These are phyloP conservation scores for Ceratocystis albifundus DNA, from an alignment of 2,329 filamentous ascomycete genomes.

Conservation along the genomic window DNA sequence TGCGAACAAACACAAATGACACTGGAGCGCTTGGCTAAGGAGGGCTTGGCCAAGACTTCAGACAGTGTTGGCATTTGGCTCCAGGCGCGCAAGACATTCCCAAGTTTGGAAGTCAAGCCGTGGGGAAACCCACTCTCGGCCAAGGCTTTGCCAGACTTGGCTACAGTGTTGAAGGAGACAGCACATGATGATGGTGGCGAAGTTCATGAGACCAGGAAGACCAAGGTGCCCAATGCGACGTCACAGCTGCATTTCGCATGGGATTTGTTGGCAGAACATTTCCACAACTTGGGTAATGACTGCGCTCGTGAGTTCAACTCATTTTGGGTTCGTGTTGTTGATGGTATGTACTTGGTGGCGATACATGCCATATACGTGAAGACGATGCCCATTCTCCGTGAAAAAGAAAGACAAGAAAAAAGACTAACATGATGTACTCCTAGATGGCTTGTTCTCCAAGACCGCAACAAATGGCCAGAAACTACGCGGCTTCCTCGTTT, in stretches of 20 bases:
- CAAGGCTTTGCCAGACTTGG: conserved; percentile 56
- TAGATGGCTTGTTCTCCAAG: conserved; percentile 73
- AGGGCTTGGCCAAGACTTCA: conserved; percentile 63
- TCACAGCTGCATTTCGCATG: conserved; percentile 79
- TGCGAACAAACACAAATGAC: conserved; percentile 49
- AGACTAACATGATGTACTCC: neutral
- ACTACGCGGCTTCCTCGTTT: conserved; percentile 80
- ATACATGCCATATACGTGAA: neutral
- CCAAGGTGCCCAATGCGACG: conserved; percentile 62
- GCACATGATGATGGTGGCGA: conserved; percentile 36
- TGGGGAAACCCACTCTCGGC: conserved; percentile 69
- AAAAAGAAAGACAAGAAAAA: neutral
- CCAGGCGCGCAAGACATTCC: conserved; percentile 51
- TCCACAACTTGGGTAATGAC: conserved; percentile 32
- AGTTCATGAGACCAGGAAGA: conserved; percentile 32
- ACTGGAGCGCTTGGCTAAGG: conserved; percentile 49
- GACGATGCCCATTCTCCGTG: neutral
- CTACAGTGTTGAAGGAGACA: conserved; percentile 69
- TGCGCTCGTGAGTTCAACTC: conserved; percentile 48
- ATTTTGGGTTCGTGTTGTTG: conserved; percentile 79
- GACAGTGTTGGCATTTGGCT: conserved; percentile 89
- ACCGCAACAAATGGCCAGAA: conserved; percentile 79
- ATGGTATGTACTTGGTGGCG: conserved; percentile 48
- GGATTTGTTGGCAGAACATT: conserved; percentile 59
- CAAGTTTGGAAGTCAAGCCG: conserved; percentile 51